Evolutionary conservation across 2,329 filamentous ascomycete genomes (phyloP).

Genomic region (Clarireedia monteithiana): DNA sequence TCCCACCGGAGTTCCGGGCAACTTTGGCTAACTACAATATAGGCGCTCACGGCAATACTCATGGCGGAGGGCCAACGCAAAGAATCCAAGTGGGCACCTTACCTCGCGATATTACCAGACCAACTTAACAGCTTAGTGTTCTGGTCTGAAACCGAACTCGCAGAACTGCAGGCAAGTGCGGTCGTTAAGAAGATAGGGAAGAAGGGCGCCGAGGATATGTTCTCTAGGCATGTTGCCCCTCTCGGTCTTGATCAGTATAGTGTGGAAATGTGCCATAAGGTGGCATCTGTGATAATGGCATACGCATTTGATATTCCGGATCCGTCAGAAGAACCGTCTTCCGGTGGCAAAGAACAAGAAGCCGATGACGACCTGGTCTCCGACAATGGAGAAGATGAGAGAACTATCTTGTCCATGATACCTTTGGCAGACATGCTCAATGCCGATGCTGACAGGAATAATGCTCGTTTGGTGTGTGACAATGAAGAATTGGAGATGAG

Average conservation of each 20-base stretch:
- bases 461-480: constrained; percentile 38
- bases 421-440: constrained; percentile 66
- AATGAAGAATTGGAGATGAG: constrained; percentile 50
- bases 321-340: constrained; percentile 23
- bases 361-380: constrained; percentile 37
- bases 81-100: constrained; percentile 37
- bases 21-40: background rate
- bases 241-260: constrained; percentile 38
- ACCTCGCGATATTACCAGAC: constrained; percentile 53
- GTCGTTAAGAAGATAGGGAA: constrained; percentile 59
- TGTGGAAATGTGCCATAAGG: constrained; percentile 47
- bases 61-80: constrained; percentile 18
- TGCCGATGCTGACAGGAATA: constrained; percentile 59
- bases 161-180: constrained; percentile 54
- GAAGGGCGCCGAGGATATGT: constrained; percentile 47
- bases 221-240: constrained; percentile 45
- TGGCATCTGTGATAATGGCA: constrained; percentile 64
- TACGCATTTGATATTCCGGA: constrained; percentile 59
- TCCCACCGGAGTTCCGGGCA: constrained; percentile 3
- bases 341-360: constrained; percentile 41
- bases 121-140: constrained; percentile 63
- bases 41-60: constrained; percentile 16
- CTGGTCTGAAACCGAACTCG: constrained; percentile 54
- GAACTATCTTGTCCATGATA: constrained; percentile 53
- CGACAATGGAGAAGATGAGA: constrained; percentile 39